These are phyloP conservation scores for Curvularia eragrostidis DNA, from an alignment of 2,329 filamentous ascomycete species.

Conservation along the genomic window DNA sequence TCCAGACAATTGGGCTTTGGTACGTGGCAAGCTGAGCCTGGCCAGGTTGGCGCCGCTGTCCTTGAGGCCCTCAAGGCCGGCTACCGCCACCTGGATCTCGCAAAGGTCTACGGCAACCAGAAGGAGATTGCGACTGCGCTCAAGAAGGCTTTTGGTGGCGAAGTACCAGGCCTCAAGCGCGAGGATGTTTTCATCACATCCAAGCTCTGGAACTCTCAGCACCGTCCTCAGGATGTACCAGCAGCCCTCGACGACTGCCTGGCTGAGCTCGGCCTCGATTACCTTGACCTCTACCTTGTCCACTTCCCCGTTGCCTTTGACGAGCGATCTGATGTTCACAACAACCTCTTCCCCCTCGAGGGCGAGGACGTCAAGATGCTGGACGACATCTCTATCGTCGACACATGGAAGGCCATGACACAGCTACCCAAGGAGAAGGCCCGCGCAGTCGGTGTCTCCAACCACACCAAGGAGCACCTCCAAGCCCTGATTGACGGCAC, in stretches of 20 bases:
- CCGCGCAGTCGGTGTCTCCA: constrained; percentile 40
- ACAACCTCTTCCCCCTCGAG: constrained; percentile 35
- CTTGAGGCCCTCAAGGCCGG: constrained; percentile 43
- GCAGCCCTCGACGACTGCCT: constrained; percentile 76
- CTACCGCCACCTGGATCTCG: constrained; percentile 42
- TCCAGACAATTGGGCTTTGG: constrained; percentile 57
- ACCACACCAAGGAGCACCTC: constrained; percentile 48
- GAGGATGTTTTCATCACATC: constrained; percentile 62
- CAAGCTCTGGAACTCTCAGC: constrained; percentile 92
- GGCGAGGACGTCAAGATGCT: constrained; percentile 34
- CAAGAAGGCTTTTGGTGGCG: constrained; percentile 43
- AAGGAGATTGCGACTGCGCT: constrained; percentile 38
- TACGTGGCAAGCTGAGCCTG: constrained; percentile 43
- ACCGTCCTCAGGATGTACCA: constrained; percentile 70
- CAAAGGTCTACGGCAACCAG: constrained; percentile 43
- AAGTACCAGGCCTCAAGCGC: constrained; percentile 55
- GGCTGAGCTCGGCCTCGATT: constrained; percentile 79
- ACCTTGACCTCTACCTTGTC: constrained; percentile 88
- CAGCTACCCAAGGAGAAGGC: constrained; percentile 45
- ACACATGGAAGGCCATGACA: constrained; percentile 51
- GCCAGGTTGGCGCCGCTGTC: constrained; percentile 52
- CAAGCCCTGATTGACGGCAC: constrained; percentile 61
- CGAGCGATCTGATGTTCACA: constrained; percentile 51
- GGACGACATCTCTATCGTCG: constrained; percentile 65
- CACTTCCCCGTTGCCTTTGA: constrained; percentile 68